Conservation (phyloP, 116 monocot species). For the Phalaenopsis hybrid region DNA sequence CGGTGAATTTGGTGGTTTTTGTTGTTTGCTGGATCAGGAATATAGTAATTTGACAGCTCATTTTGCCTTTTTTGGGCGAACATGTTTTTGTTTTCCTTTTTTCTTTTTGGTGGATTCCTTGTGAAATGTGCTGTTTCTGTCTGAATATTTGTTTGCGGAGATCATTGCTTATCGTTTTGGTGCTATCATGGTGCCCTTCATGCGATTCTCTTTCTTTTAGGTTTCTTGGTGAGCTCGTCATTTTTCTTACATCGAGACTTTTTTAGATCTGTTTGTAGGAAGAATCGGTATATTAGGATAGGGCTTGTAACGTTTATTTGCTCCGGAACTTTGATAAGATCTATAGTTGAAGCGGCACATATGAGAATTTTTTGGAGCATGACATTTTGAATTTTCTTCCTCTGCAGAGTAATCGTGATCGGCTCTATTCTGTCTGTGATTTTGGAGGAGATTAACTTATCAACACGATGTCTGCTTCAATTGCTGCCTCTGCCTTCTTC, state of each 20-base stretch:
- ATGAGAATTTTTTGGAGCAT: neutral
- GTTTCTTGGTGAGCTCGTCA: neutral
- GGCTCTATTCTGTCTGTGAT: neutral
- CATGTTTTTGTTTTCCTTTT: neutral
- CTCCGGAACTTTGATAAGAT: neutral
- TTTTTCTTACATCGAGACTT: neutral
- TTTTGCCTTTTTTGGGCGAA: no score
- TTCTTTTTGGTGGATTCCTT: neutral
- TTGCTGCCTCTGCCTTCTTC: constrained; percentile 48
- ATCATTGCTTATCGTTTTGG: constrained; percentile 1
- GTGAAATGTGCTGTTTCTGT: neutral
- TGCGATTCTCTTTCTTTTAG: neutral
- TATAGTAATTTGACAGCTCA: neutral
- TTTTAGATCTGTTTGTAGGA: constrained; percentile 1
- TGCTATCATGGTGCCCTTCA: neutral
- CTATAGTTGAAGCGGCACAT: neutral
- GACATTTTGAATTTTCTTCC: neutral
- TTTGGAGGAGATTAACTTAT: neutral
- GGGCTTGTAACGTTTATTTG: neutral
- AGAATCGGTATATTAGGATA: neutral
- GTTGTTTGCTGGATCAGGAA: neutral
- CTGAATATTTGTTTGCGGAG: neutral
- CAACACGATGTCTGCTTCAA: constrained; percentile 29
- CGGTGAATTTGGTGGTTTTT: neutral
- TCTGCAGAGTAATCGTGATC: neutral